Evolutionary conservation across 2,329 filamentous ascomycete genomes (phyloP), one percentile per base, ranked within the genome.

Genomic region (Pseudogymnoascus sp.): DNA sequence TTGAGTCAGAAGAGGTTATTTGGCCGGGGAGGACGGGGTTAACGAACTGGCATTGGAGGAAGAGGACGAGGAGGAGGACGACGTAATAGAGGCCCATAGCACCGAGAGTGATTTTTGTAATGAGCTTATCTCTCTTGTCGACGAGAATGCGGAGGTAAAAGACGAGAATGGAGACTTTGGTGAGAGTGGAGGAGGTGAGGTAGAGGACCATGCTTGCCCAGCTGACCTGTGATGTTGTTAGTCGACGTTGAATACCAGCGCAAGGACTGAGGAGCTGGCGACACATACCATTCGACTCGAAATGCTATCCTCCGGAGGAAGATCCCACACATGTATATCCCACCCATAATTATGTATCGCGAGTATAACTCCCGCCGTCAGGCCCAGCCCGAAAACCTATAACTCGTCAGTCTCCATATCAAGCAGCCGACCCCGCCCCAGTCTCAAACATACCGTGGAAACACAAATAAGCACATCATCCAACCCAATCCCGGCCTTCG

Each of bases 391-490:
- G 29, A 75, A 75, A 8, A 67, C 63, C 69, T 73, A 60, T 15
- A 1, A 35, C 15, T n/a, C 21, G 45, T 67, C 59, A 65, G 65
- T 15, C n/a, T 58, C 9, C 37, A 61, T 42, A 5, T 31, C 37
- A 55, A 29, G 29, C 18, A 55, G 15, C n/a, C 29, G 33, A 21
- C 29, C 29, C 29, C 27, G n/a, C 29, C 37, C 45, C 31, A 39
- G 35, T 36, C 31, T 25, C 15, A 31, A 33, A 55, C 67, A 21
- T 66, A 79, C 64, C 66, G 78, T 72, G 2, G 76, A 73, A 27
- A 76, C 36, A 77, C 66, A 58, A 81, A 77, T 9, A 81, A 67
- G 21, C 15, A 74, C 63, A 66, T 82, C 79, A 63, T 82, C 79
- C 5, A 77, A 21, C 12, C 79, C 80, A 29, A 75, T 71, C 18